Evolutionary conservation across 306 rosid species (phyloP).

Genomic region (Rubus parviflorus): DNA sequence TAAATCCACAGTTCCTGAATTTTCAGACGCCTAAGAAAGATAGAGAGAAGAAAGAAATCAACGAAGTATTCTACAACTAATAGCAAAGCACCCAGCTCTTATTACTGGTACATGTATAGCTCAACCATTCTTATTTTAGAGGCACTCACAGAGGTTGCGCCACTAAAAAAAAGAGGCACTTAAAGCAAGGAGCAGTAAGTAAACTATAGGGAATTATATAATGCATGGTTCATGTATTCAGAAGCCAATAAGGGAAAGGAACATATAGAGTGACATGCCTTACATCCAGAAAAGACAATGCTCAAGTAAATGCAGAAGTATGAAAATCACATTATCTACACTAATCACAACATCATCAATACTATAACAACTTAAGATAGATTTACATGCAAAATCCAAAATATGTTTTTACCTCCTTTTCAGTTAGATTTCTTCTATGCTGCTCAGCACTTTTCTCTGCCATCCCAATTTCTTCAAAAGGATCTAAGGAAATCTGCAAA

Average conservation of each 20-base stretch:
- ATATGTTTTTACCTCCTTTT: slow-evolving; percentile 67
- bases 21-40: slow-evolving; percentile 62
- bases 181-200: not conserved
- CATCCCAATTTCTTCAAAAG: slow-evolving; percentile 84
- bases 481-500: slow-evolving; percentile 74
- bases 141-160: not conserved
- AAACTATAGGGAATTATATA: not conserved
- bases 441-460: slow-evolving; percentile 74
- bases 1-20: slow-evolving; percentile 68
- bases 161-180: not conserved
- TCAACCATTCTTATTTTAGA: not conserved
- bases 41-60: slow-evolving; percentile 27
- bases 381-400: slow-evolving; percentile 1
- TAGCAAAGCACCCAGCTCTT: not conserved
- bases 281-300: not conserved
- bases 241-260: not conserved
- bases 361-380: not conserved
- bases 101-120: slow-evolving; percentile 1
- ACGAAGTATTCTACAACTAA: slow-evolving; percentile 14
- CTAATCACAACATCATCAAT: not conserved
- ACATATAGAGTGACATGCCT: not conserved
- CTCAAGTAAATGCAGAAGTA: not conserved
- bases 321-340: not conserved
- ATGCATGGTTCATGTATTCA: not conserved
- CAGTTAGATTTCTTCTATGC: slow-evolving; percentile 71